phyloP scores from a whole-genome alignment of 805 yeast genomes.

The Yarrowia divulgata region DNA sequence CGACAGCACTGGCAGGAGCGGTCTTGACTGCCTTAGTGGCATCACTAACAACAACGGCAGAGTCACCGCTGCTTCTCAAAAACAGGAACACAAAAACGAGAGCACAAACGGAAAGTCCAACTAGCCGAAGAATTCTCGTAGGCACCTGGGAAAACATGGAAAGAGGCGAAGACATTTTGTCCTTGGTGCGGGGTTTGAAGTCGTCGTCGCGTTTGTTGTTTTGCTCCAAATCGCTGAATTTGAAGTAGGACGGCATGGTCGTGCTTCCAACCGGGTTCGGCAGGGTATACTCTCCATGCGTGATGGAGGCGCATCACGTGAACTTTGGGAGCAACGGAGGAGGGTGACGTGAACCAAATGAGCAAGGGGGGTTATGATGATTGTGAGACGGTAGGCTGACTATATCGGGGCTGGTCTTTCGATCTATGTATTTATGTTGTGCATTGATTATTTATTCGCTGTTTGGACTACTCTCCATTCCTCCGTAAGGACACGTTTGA shows the following conservation, averaged over 20 bases:
- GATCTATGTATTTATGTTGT: too few species aligned
- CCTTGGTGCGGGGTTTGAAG: conserved; percentile 32
- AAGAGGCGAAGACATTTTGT: conserved; percentile 23
- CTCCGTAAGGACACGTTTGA: too few species aligned
- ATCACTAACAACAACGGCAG: neutral
- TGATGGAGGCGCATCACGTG: neutral
- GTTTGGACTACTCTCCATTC: too few species aligned
- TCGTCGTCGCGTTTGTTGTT: conserved; percentile 37
- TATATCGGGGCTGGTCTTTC: too few species aligned
- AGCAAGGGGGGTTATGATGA: too few species aligned
- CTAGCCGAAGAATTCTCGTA: neutral
- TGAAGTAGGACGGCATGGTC: conserved; percentile 38
- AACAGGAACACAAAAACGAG: conserved; percentile 12
- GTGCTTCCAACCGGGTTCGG: neutral
- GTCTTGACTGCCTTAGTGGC: neutral
- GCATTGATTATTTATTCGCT: too few species aligned
- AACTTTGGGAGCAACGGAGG: conserved; percentile 10
- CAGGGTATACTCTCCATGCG: neutral
- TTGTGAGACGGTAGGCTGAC: too few species aligned
- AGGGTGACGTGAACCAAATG: too few species aligned
- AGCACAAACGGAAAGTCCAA: conserved; percentile 12
- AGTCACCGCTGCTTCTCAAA: neutral
- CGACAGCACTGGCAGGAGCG: neutral
- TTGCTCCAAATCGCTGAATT: conserved; percentile 38
- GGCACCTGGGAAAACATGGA: conserved; percentile 28